Base-by-base conservation (phyloP, 768 basidiomycete species). In the Postia placenta region DNA sequence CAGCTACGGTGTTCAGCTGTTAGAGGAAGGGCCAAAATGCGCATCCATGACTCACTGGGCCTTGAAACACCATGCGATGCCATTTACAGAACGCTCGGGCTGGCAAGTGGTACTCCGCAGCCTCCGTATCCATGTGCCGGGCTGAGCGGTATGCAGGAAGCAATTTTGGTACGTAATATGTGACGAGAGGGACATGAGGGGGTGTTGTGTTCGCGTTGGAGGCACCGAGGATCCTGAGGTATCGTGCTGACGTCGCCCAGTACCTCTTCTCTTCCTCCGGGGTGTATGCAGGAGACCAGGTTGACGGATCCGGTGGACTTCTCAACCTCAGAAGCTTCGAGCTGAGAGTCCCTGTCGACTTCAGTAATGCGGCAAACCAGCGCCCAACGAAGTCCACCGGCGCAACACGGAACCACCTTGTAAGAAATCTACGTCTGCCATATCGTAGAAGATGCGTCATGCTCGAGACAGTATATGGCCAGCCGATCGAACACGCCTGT, bases 51-150 rank as follows among this genome's bases (percentile, higher is more conserved):
- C 72, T 57, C 48, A 76, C 75, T 56, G 68, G 52, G 15, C 66
- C 62, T 17, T 56, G 67, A 44, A 69, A 73, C 20, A 74, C 71
- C 68, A 76, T 71, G 11, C 67, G 60, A 46, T 76, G 72, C 75
- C 73, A 75, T 54, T 75, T 75, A 49, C 69, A 73, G 51, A 70
- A 69, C 9, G 58, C 59, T 37, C 52, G 63, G 9, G 67, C 58
- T 1, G 72, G 63, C 27, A 74, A 51, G 22, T 59, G 48, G 37
- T 63, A 60, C 35, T 61, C 65, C 14, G 20, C 53, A 3, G 50
- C 54, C 15, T 62, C 61, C 17, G 49, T 44, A 19, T 60, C 56
- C 7, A 42, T 9, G 5, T 26, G 20, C 38, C 19, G 22, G n/a
- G 22, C 44, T 15, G 60, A 58, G 7, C 73, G 67, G 52, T 74